Evolutionary conservation across 257 asterid species (phyloP), one percentile per base, ranked within the genome.

Genomic region (Forsythia suspensa): DNA sequence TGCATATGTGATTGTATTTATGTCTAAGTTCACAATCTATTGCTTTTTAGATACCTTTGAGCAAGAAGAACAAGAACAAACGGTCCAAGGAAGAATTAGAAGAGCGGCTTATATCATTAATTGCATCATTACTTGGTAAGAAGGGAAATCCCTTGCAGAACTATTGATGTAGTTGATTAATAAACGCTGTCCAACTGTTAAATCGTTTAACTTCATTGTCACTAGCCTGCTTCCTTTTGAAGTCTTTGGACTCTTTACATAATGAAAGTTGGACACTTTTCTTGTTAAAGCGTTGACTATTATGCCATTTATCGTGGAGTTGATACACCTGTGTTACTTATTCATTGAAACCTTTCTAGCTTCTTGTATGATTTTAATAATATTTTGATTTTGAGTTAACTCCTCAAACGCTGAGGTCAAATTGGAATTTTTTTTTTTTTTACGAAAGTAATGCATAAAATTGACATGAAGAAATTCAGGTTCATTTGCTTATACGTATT

Each of bases 51-150:
- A 75, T 94, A 84, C 98, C 98, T 79, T 82, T 94, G 87, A 94
- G 88, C 92, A 96, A 96, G 92, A 96, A 94, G 89, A 91, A 92
- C 90, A 95, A 91, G 95, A 93, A 86, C 79, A 90, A 79, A 77
- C 83, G 90, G 72, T 84, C 67, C 42, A 90, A 88, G 78, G 99
- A 96, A 88, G 99, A 96, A 86, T 67, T 90, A 59, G 98, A 96
- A 84, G 99, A 96, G 84, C 98, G 97, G 61, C 97, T 96, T 76
- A 83, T 96, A 73, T 96, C 98, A 3, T 83, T 96, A 24, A 84
- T 96, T 85, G 96, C 98, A 68, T 96, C 99, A 67, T 87, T 96
- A 81, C 90, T 96, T 87, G 98, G 99, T 96, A 92, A 89, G 94
- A 77, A 77, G 83, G 79, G 83, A 81, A 52, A 82, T 84, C 55